Evolutionary conservation across 371 early-diverging fungal genomes (phyloP), one percentile per base, ranked within the genome.

Genomic region (Mucor circinelloides): DNA sequence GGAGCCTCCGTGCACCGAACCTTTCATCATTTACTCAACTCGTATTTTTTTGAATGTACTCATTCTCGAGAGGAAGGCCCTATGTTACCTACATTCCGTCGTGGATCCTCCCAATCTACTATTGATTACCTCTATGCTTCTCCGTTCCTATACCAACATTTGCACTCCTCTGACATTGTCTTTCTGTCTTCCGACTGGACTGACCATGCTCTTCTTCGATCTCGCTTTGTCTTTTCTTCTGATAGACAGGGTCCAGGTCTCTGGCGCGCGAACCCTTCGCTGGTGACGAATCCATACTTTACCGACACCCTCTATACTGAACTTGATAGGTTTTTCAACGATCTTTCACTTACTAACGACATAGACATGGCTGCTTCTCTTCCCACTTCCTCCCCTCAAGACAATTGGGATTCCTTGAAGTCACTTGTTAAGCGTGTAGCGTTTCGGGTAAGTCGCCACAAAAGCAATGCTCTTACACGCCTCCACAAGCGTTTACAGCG

Each of bases 61-160:
- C 31, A 31, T 27, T 63, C 54, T 17, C 0, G n/a, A 5, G 23
- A 62, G 1, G 34, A 21, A 1, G 21, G 19, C 2, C 15, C 25
- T 28, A 19, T 46, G 19, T 2, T 19, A 23, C 55, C 50, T 3
- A 60, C 60, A 2, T 60, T 44, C 15, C 46, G 48, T 12, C 31
- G 50, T 6, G 50, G 63, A 4, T 9, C 1, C 4, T 2, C 19
- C 2, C 10, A 15, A 6, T 17, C 50, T 3, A 50, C 52, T 27
- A 55, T 64, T 6, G 64, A 64, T 30, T 64, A 64, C 25, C 42
- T 66, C 3, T 66, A 21, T 25, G 36, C 50, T 6, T 30, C 44
- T 8, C 46, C 28, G 8, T 2, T 15, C 17, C 21, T 42, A 3
- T n/a, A 30, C 27, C 57, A 30, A 19, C 46, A 40, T 23, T 0